Evolutionary conservation across 352 stramenopile species (phyloP), one percentile per base, ranked within the genome.

Genomic region (Plasmopara viticola): DNA sequence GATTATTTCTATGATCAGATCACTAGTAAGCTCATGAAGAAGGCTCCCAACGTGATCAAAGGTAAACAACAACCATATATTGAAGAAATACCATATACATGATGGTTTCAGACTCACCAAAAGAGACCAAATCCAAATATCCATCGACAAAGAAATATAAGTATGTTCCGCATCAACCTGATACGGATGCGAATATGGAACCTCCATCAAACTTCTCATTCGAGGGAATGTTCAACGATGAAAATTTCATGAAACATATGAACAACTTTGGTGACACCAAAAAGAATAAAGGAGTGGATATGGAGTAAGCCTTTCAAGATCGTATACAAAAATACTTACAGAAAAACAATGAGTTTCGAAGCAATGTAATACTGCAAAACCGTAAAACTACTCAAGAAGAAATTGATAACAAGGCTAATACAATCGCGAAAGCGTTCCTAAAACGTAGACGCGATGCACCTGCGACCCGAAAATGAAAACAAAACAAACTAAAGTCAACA

Each of bases 181-280:
- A 34, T 9, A 9, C 30, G 9, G 30, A 34, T 34, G 30, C 30
- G 9, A 34, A 34, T 9, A 34, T 34, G 30, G 30, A 34, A 34
- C 5, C 30, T 34, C 30, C 9, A 9, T 5, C 30, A 9, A 34
- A 34, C 30, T 34, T 34, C 30, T 9, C 9, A 9, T 34, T 9
- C 30, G 39, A 44, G 39, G n/a, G n/a, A n/a, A 25, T 25, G 18
- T 28, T 25, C 18, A 44, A 44, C n/a, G n/a, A 44, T 9, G 39
- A 44, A 6, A 44, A 44, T 9, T 44, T 44, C 9, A 44, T 28
- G n/a, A 44, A 44, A n/a, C n/a, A 44, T 44, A 44, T 44, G 39
- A 44, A 9, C 30, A 34, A 34, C 30, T 34, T 34, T 34, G 40
- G 30, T 48, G 34, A 48, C 42, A 48, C 28, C 14, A 48, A 48